These are phyloP conservation scores for Candida pseudoglaebosa DNA, from an alignment of 805 yeast species.

Conservation along the genomic window DNA sequence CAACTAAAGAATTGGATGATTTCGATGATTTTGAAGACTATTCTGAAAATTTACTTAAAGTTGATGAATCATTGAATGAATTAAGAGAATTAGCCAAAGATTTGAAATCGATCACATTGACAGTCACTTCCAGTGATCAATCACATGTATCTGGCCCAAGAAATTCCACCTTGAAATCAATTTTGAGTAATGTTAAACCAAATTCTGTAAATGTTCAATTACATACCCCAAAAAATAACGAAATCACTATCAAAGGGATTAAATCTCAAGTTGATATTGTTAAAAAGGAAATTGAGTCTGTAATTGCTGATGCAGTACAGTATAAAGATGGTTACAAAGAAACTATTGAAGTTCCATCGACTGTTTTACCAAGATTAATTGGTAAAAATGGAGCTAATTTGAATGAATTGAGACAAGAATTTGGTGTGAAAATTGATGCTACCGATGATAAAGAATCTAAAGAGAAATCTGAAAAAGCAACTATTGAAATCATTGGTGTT, in stretches of 20 bases:
- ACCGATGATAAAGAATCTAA: constrained; percentile 42
- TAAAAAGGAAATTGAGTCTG: constrained; percentile 46
- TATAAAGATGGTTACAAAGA: constrained; percentile 43
- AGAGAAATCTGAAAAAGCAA: constrained; percentile 28
- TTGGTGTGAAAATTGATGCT: constrained; percentile 72
- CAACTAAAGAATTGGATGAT: constrained; percentile 28
- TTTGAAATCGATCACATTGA: constrained; percentile 49
- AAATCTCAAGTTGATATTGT: constrained; percentile 57
- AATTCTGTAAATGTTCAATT: constrained; percentile 46
- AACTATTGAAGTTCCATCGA: constrained; percentile 59
- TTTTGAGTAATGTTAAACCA: constrained; percentile 33
- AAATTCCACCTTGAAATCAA: constrained; percentile 51
- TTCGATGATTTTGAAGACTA: constrained; percentile 59
- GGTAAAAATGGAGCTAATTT: constrained; percentile 85
- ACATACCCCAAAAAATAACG: constrained; percentile 42
- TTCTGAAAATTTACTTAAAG: constrained; percentile 48
- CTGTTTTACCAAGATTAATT: constrained; percentile 71
- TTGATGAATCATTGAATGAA: constrained; percentile 49
- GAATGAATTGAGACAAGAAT: constrained; percentile 64
- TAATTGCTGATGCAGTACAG: constrained; percentile 54
- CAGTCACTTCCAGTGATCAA: constrained; percentile 55
- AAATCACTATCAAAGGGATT: constrained; percentile 67
- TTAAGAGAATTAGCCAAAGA: constrained; percentile 56
- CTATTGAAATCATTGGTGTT: constrained; percentile 67
- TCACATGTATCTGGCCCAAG: constrained; percentile 52